A percentile compares a stretch with the other conserved stretches of the same genome.
Conservation (phyloP, 2,329 filamentous ascomycete genomes). For the Fusarium cyanostomum region DNA sequence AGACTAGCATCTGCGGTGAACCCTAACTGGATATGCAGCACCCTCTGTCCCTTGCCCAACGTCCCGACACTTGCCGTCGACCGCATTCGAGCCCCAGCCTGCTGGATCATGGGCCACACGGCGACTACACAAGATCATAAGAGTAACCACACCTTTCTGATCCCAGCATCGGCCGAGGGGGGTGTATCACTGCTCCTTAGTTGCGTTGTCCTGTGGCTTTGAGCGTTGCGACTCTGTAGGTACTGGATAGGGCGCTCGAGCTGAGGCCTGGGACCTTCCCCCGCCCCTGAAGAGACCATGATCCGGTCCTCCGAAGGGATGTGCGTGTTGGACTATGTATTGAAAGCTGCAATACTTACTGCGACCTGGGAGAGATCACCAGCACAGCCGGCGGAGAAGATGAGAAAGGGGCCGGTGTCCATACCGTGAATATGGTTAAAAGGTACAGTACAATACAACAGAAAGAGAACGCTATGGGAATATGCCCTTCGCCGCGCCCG, state of each 20-base stretch:
- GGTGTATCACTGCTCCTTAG: not conserved
- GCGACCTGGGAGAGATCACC: not conserved
- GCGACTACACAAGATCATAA: constrained; percentile 8
- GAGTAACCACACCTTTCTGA: constrained; percentile 9
- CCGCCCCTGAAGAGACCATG: not conserved
- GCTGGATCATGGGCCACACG: constrained; percentile 4
- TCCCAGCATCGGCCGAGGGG: constrained; percentile 1
- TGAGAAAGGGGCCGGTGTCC: constrained; percentile 11
- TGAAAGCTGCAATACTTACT: not conserved
- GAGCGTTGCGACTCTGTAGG: not conserved
- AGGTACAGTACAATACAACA: constrained; percentile 28
- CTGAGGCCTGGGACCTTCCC: not conserved
- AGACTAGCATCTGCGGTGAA: constrained; percentile 30
- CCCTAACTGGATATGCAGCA: constrained; percentile 15
- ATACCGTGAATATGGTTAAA: constrained; percentile 18
- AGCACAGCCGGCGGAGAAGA: not conserved
- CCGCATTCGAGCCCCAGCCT: not conserved
- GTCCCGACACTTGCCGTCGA: not conserved
- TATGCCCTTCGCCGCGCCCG: constrained; percentile 39
- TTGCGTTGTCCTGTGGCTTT: not conserved
- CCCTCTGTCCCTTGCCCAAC: constrained; percentile 12
- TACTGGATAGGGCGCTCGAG: not conserved
- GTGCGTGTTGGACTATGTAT: not conserved
- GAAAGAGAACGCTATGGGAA: constrained; percentile 40
- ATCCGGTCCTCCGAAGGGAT: not conserved